phyloP scores from a whole-genome alignment of 345 rosid species.

The Eutrema heterophyllum region DNA sequence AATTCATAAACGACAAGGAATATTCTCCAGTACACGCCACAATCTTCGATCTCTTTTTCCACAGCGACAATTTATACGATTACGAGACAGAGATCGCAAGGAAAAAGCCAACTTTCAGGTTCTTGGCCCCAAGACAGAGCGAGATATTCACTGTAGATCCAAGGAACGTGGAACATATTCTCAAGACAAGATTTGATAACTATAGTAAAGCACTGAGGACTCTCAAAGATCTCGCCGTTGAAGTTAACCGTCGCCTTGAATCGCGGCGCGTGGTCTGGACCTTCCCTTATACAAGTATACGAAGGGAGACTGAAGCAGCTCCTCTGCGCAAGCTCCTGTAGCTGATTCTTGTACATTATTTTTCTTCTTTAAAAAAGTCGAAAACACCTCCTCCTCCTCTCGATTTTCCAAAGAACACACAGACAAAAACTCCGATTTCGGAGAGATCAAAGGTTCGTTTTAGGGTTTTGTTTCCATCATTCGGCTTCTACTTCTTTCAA shows the following conservation, averaged over 20 bases:
- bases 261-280: slow-evolving; percentile 99
- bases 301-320: slow-evolving; percentile 98
- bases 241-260: slow-evolving; percentile 96
- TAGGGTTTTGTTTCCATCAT: neutral
- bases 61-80: slow-evolving; percentile 50
- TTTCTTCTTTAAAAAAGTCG: too few species aligned
- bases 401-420: too few species aligned
- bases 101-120: slow-evolving; percentile 47
- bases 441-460: slow-evolving; percentile 21
- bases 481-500: neutral
- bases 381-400: too few species aligned
- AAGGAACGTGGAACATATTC: slow-evolving; percentile 57
- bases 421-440: neutral
- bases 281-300: slow-evolving; percentile 90
- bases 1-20: slow-evolving; percentile 39
- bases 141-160: slow-evolving; percentile 49
- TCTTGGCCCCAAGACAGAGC: slow-evolving; percentile 42
- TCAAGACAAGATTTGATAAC: slow-evolving; percentile 46
- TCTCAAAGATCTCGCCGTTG: slow-evolving; percentile 95
- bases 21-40: slow-evolving; percentile 60
- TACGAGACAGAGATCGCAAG: slow-evolving; percentile 45
- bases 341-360: slow-evolving; percentile 97
- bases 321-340: slow-evolving; percentile 99
- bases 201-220: slow-evolving; percentile 76
- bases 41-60: slow-evolving; percentile 36